phyloP scores from a whole-genome alignment of 805 yeast species.

The Barnettozyma vustinii region DNA sequence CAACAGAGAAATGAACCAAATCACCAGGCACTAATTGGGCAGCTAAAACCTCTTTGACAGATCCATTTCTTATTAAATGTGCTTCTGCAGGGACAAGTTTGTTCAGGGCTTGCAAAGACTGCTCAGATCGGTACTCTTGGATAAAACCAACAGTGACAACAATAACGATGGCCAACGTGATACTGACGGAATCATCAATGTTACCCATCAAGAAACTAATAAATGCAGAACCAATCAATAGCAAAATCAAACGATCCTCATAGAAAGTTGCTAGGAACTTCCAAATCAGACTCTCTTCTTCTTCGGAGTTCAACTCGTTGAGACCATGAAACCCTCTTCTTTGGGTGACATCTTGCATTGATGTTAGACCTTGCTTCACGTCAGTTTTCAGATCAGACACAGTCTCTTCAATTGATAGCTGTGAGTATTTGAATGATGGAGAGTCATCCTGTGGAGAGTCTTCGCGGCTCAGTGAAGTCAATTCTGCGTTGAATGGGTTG shows the following conservation, averaged over 20 bases:
- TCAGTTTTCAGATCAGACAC: slow-evolving; percentile 59
- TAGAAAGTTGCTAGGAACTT: slow-evolving; percentile 78
- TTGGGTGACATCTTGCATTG: slow-evolving; percentile 62
- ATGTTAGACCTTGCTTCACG: slow-evolving; percentile 51
- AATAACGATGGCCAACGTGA: slow-evolving; percentile 84
- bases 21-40: slow-evolving; percentile 93
- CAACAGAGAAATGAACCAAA: slow-evolving; percentile 80
- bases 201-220: slow-evolving; percentile 92
- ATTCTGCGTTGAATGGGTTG: slow-evolving; percentile 31
- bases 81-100: slow-evolving; percentile 96
- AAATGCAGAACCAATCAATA: slow-evolving; percentile 85
- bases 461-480: slow-evolving; percentile 12
- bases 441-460: slow-evolving; percentile 33
- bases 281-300: slow-evolving; percentile 62
- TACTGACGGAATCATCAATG: slow-evolving; percentile 90
- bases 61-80: slow-evolving; percentile 78
- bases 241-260: slow-evolving; percentile 84
- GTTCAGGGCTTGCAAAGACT: slow-evolving; percentile 88
- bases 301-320: slow-evolving; percentile 74
- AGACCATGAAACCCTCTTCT: slow-evolving; percentile 74
- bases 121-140: slow-evolving; percentile 94
- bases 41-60: slow-evolving; percentile 78
- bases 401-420: slow-evolving; percentile 61
- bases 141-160: slow-evolving; percentile 97
- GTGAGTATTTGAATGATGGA: slow-evolving; percentile 63